Percentiles rank a stretch among this genome's conserved stretches.
phyloP scores from a whole-genome alignment of 352 stramenopile species.

The Globisporangium splendens region DNA sequence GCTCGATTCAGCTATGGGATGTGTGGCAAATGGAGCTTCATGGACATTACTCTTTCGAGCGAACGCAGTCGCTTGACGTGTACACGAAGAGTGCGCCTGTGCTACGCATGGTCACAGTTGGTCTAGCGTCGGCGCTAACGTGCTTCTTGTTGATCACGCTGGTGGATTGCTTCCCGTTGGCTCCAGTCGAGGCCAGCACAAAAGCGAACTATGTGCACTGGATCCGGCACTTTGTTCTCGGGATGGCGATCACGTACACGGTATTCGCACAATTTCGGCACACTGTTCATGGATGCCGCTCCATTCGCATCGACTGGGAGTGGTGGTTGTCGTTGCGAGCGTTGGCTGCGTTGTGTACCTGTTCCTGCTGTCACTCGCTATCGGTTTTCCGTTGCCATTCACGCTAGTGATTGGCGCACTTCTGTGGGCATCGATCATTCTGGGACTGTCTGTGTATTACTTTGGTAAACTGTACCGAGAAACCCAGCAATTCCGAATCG shows the following conservation, averaged over 20 bases:
- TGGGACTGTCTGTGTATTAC: too few species aligned
- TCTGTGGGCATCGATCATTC: too few species aligned
- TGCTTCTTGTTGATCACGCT: slow-evolving; percentile 8
- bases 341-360: too few species aligned
- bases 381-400: too few species aligned
- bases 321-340: too few species aligned
- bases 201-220: slow-evolving; percentile 6
- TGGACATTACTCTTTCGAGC: slow-evolving; percentile 15
- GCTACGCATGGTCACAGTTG: slow-evolving; percentile 1
- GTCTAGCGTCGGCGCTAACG: slow-evolving; percentile 8
- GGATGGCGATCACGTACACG: background rate
- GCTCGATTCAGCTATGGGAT: too few species aligned
- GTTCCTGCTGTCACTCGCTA: too few species aligned
- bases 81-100: background rate
- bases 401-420: too few species aligned
- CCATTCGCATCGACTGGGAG: background rate
- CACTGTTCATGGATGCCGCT: background rate
- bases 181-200: background rate
- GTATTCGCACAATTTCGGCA: background rate
- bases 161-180: slow-evolving; percentile 9
- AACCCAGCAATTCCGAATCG: too few species aligned
- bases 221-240: slow-evolving; percentile 1
- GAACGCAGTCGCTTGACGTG: background rate
- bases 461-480: too few species aligned
- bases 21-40: slow-evolving; percentile 16